A percentile compares a stretch with the other conserved stretches of the same genome.
Evolutionary conservation across 495 filamentous ascomycete genomes (phyloP).

Genomic region (Trichoderma parareesei): DNA sequence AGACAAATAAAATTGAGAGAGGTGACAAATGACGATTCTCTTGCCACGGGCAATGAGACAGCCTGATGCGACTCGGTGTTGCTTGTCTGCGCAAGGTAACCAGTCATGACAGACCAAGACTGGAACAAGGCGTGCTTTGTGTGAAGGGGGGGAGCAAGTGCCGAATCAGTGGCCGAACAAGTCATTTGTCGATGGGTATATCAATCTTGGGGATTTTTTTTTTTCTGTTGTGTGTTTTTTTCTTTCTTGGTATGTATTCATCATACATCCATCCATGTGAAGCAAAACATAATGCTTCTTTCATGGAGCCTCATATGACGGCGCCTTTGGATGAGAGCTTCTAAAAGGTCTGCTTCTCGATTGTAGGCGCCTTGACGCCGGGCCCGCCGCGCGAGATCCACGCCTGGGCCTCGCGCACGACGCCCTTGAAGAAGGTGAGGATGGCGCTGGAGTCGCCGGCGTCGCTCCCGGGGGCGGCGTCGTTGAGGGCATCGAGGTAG

Average conservation of each 20-base stretch:
- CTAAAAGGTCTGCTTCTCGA: constrained; percentile 1
- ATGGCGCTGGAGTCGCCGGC: background rate
- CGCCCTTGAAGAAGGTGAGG: background rate
- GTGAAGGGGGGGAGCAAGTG: background rate
- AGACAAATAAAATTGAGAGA: background rate
- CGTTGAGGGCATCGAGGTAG: background rate
- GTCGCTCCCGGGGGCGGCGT: background rate
- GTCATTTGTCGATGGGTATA: no score
- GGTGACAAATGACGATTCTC: background rate
- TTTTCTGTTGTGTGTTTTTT: no score
- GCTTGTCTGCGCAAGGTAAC: no score
- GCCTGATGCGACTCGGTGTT: no score
- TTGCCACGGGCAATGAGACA: no score
- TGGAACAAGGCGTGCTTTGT: background rate
- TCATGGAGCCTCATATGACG: no score
- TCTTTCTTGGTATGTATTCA: background rate
- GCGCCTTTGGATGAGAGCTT: no score
- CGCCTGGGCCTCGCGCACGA: background rate
- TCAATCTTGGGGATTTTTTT: no score
- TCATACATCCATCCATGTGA: no score
- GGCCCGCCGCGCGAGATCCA: constrained; percentile 1
- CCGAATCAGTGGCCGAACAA: no score
- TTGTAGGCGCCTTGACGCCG: constrained; percentile 1
- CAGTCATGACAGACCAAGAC: no score
- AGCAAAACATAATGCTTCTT: no score